Base-by-base conservation (phyloP, 2,329 filamentous ascomycete genomes). In the Aspergillus sp. region DNA sequence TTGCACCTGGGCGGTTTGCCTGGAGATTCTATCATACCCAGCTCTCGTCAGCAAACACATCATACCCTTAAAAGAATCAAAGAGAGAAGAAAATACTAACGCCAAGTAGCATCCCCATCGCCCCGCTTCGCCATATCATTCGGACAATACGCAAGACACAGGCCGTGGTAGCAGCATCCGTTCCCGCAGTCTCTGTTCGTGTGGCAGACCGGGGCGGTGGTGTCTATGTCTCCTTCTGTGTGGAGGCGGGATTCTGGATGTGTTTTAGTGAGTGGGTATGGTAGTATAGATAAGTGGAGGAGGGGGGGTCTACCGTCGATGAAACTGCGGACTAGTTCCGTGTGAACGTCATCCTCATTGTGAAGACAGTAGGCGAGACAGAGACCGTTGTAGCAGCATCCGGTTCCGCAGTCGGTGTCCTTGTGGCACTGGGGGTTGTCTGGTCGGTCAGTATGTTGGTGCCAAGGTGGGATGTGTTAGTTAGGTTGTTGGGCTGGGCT, bases 311-410 rank as follows among this genome's bases (percentile, higher is more conserved):
- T 23, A 21, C 42, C 21, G 3, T 47, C 42, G 5, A 47, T 10
- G 2, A 23, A 4, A 21, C 42, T 11, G 13, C 21, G 42, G 21
- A 25, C 21, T 25, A 47, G 42, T 6, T 47, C 42, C 6, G 42
- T 47, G 8, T 21, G 21, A 25, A 21, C 6, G 4, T 13, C 11
- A 8, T 47, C 6, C 19, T 21, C 10, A 0, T 47, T 21, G 21
- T n/a, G 42, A 1, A 21, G 21, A 21, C 21, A 39, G 23, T 58
- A 38, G 3, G 57, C 52, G 36, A 62, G 41, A 11, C 59, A 61
- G 8, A 61, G 54, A 4, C 60, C 57, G 13, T 38, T 36, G 32
- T 57, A 57, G 19, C 60, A 62, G 48, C 49, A 54, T 2, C 57
- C 60, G 25, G 13, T 53, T 1, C 42, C 42, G 21, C 61, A 62